Evolutionary conservation across 2,329 filamentous ascomycete species (phyloP).

Genomic region (Shiraia sp.): DNA sequence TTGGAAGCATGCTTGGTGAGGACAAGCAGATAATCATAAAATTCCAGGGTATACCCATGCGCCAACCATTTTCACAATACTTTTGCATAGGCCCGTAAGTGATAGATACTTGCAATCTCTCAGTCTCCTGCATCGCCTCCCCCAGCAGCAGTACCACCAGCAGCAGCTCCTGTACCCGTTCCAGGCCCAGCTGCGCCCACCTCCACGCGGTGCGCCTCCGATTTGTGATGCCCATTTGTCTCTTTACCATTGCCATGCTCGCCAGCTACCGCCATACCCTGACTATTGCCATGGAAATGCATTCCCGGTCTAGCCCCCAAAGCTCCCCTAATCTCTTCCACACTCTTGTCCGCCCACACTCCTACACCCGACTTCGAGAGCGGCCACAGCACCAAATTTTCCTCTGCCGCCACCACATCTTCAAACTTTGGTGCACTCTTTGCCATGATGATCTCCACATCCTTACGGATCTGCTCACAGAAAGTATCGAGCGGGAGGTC

Average conservation of each 20-base stretch:
- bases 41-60: too few relatives aligned
- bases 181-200: constrained; percentile 12
- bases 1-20: too few relatives aligned
- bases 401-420: constrained; percentile 53
- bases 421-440: constrained; percentile 54
- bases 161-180: constrained; percentile 1
- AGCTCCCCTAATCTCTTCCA: constrained; percentile 47
- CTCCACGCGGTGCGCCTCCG: constrained; percentile 14
- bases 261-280: constrained; percentile 3
- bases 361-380: constrained; percentile 45
- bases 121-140: too few relatives aligned
- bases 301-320: constrained; percentile 40
- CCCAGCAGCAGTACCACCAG: too few relatives aligned
- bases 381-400: constrained; percentile 61
- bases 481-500: constrained; percentile 68
- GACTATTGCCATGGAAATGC: constrained; percentile 10
- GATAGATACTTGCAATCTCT: too few relatives aligned
- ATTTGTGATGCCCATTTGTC: constrained; percentile 8
- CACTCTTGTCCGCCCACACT: constrained; percentile 41
- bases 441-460: constrained; percentile 74
- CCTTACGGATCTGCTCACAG: constrained; percentile 72
- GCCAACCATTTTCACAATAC: too few relatives aligned
- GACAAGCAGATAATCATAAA: too few relatives aligned
- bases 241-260: constrained; percentile 13
- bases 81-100: too few relatives aligned